phyloP scores from a whole-genome alignment of 371 early-diverging fungal genomes.

The Capillidium rhysosporum region DNA sequence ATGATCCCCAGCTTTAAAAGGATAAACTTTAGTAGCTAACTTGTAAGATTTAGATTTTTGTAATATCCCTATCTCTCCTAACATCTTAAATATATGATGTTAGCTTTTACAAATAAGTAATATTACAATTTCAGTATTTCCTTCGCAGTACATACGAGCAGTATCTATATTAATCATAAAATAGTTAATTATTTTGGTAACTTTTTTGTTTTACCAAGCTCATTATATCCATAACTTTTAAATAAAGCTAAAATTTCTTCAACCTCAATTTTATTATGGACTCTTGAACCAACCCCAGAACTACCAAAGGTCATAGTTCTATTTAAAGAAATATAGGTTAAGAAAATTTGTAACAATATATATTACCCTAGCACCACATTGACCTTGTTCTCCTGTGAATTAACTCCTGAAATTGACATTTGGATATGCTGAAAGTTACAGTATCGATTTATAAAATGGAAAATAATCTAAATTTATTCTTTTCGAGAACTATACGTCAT shows the following conservation, averaged over 20 bases:
- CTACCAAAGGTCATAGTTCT: slow-evolving; percentile 10
- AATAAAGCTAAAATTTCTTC: slow-evolving; percentile 19
- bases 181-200: not conserved
- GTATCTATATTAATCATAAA: slow-evolving; percentile 10
- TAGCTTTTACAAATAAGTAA: not conserved
- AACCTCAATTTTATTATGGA: slow-evolving; percentile 16
- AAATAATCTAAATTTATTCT: too few relatives aligned
- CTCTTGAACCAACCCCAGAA: slow-evolving; percentile 11
- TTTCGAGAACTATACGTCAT: too few relatives aligned
- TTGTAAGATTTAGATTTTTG: slow-evolving; percentile 9
- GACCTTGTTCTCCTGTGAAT: not conserved
- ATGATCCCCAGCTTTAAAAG: slow-evolving; percentile 25
- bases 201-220: slow-evolving; percentile 24
- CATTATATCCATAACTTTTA: slow-evolving; percentile 18
- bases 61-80: slow-evolving; percentile 17
- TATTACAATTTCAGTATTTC: slow-evolving; percentile 24
- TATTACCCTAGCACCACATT: not conserved
- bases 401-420: too few relatives aligned
- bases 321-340: not conserved
- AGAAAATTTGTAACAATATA: not conserved
- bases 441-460: too few relatives aligned
- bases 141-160: slow-evolving; percentile 18
- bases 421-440: too few relatives aligned
- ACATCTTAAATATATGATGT: slow-evolving; percentile 8
- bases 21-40: slow-evolving; percentile 34